Evolutionary conservation across 345 rosid species (phyloP), one percentile per base, ranked within the genome.

Genomic region (Crucihimalaya himalaica): DNA sequence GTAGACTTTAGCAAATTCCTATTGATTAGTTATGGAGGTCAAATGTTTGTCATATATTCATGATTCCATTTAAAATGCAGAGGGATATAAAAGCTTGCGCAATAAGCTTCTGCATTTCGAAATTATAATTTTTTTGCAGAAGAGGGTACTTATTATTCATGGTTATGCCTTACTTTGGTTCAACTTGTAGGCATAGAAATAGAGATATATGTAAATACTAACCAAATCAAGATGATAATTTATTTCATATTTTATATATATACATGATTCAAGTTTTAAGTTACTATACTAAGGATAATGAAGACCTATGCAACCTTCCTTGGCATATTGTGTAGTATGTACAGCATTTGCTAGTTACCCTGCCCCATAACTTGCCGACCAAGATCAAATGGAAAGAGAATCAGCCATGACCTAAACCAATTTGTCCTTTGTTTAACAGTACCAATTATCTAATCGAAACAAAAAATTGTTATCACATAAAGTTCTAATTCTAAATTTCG

Each of bases 141-240:
- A 15, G 57, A 23, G 31, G 18, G 35, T 56, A 57, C 45, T 43
- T 56, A 1, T 42, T 58, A 60, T 16, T 37, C 68, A 71, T 71
- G 16, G 42, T 47, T 34, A 60, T 60, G 51, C 67, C 45, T 52
- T 27, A 62, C 75, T 51, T 20, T 40, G 19, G 46, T 45, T 70
- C 16, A 56, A 57, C 45, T 43, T 57, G 55, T 57, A 55, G 20
- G 21, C 29, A 61, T 51, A 21, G n/a, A 71, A 2, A 25, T 35
- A 35, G 29, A 61, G 31, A 35, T 52, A 50, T 25, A 0, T 14
- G 18, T 72, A 52, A 3, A 63, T 51, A 28, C 76, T 51, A 72
- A 63, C 27, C 13, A 63, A 73, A 52, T 32, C 48, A 63, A 40
- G 18, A 53, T 52, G 70, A 52, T 42, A 53, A 25, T 19, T 20